phyloP scores from a whole-genome alignment of 2,329 filamentous ascomycete genomes.

The Simplicillium aogashimaense region DNA sequence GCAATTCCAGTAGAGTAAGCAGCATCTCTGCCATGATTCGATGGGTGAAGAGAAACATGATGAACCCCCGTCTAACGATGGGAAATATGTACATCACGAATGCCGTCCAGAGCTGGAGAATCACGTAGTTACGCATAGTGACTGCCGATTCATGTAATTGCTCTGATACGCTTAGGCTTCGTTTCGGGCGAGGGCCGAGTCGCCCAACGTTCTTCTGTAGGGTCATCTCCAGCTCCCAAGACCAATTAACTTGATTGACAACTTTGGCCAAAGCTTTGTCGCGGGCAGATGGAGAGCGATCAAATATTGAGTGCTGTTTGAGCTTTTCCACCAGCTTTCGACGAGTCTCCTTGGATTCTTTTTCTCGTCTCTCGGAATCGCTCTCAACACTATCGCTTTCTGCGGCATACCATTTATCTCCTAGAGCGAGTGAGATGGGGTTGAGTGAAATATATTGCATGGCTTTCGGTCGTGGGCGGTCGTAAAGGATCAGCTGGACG shows the following conservation, averaged over 20 bases:
- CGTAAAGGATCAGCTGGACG: conserved; percentile 82
- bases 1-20: conserved; percentile 75
- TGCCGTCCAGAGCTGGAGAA: conserved; percentile 59
- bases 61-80: conserved; percentile 60
- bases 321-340: conserved; percentile 72
- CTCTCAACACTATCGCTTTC: conserved; percentile 48
- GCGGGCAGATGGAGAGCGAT: conserved; percentile 67
- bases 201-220: conserved; percentile 85
- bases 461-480: conserved; percentile 69
- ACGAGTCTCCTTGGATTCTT: conserved; percentile 46
- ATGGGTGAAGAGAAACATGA: conserved; percentile 70
- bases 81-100: conserved; percentile 71
- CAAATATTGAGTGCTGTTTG: conserved; percentile 75
- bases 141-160: conserved; percentile 88
- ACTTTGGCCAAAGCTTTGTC: conserved; percentile 74
- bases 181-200: conserved; percentile 70
- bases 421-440: conserved; percentile 80
- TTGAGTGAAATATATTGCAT: conserved; percentile 96
- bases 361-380: conserved; percentile 59
- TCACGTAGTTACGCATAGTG: conserved; percentile 67
- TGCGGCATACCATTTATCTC: conserved; percentile 50
- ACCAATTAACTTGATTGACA: conserved; percentile 92
- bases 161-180: conserved; percentile 86
- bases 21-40: conserved; percentile 73
- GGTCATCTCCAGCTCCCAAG: conserved; percentile 76